Base-by-base conservation (phyloP, 371 early-diverging fungal genomes). In the Syncephalastrum sp. region DNA sequence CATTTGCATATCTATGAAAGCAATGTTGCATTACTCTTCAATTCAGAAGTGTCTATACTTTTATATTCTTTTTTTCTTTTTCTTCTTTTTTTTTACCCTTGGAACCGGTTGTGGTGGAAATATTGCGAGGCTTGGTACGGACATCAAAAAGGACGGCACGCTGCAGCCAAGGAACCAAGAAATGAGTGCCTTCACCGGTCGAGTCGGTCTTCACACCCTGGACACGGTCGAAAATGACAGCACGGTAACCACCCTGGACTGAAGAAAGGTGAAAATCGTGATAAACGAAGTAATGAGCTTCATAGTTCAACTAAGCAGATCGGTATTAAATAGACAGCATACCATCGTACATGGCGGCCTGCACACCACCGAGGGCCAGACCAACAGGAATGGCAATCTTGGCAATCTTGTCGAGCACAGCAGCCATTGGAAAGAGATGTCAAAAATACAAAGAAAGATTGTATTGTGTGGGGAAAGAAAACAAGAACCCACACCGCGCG, bases 191-290 rank as follows among this genome's bases (percentile, higher is more conserved):
- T 64, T 98, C 98, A 47, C 86, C 88, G 44, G 83, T 63, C 14
- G 92, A 87, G 16, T 70, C 72, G 54, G 79, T 76, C 69, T 89
- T 85, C n/a, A 97, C 95, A 77, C 98, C 98, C 64, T 91, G 84
- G 48, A 94, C 59, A 64, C 98, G 90, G 69, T 97, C 96, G 74
- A 97, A 98, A 57, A 96, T 91, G 46, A 98, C 95, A 3, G 95
- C 98, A 47, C 97, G 83, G 61, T 95, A 82, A 54, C 98, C 98
- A 67, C 96, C 98, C 71, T 92, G 89, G 53, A 97, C 95, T 92
- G 59, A 21, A 21, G 27, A 44, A 33, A 2, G 2, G 8, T 33
- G 38, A 12, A 33, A 33, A 21, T n/a, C n/a, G 21, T 21, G 12
- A 10, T 10, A 21, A 44, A 19, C n/a, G 12, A 21, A 23, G 10